A percentile compares a stretch with the other conserved stretches of the same genome.
phyloP scores from a whole-genome alignment of 176 grass and related monocot genomes.

The Ananas comosus region DNA sequence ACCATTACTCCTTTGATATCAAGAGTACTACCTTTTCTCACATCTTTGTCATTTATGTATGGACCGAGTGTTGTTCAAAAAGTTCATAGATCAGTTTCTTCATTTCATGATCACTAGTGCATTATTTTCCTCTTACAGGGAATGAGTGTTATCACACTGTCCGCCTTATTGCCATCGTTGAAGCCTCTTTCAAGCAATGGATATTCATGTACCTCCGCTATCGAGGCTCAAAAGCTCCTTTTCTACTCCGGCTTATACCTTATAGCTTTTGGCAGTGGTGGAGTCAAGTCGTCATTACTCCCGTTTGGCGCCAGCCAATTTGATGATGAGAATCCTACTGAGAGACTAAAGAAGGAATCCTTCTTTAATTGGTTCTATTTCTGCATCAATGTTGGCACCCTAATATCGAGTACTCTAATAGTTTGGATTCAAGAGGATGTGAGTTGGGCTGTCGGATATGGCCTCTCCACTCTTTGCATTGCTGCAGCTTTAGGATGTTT shows the following conservation, averaged over 20 bases:
- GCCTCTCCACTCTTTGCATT: constrained; percentile 48
- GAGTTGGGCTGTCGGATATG: constrained; percentile 58
- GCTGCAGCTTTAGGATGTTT: constrained; percentile 45
- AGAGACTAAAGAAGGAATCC: constrained; percentile 33
- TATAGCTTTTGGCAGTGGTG: constrained; percentile 56
- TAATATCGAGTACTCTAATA: constrained; percentile 45
- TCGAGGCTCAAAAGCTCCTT: constrained; percentile 11
- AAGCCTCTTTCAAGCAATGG: constrained; percentile 15
- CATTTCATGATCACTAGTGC: not conserved
- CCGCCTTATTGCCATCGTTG: constrained; percentile 34
- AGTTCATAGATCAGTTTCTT: not conserved
- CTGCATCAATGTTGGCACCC: constrained; percentile 44
- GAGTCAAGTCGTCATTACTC: constrained; percentile 48
- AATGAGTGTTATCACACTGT: constrained; percentile 41
- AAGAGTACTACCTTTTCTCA: too few species aligned
- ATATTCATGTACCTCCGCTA: constrained; percentile 9
- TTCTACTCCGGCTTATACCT: constrained; percentile 60
- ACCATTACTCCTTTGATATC: too few species aligned
- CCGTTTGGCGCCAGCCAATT: constrained; percentile 76
- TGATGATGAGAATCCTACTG: constrained; percentile 34
- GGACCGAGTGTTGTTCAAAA: too few species aligned
- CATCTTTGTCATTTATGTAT: too few species aligned
- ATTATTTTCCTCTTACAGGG: constrained; percentile 24
- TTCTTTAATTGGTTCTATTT: constrained; percentile 88
- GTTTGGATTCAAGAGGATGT: constrained; percentile 68